Evolutionary conservation across 2,329 filamentous ascomycete species (phyloP).

Genomic region (Penicillium fuscoglaucum): DNA sequence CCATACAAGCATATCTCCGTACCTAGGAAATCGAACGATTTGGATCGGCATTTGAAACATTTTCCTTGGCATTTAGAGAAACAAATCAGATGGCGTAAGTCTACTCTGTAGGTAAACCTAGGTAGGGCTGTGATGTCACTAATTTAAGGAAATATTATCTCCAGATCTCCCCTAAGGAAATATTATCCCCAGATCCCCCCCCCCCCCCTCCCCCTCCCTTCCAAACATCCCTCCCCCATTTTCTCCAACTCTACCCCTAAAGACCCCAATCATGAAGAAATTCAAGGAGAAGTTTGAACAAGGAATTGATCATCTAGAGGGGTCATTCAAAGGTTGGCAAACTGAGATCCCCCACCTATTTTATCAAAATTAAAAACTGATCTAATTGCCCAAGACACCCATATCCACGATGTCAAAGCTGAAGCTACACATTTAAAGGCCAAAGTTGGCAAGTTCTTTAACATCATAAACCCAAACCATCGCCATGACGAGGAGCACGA

Average conservation of each 20-base stretch:
- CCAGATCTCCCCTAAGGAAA: conserved; percentile 1
- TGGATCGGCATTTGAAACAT: neutral
- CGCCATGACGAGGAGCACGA: conserved; percentile 94
- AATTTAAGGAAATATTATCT: neutral
- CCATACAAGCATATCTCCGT: neutral
- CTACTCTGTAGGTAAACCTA: conserved; percentile 2
- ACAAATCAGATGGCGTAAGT: neutral
- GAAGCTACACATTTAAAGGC: conserved; percentile 61
- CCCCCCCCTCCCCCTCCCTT: neutral
- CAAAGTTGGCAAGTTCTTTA: conserved; percentile 64
- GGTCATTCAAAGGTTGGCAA: conserved; percentile 29
- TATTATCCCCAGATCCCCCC: conserved; percentile 7
- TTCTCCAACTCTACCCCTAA: conserved; percentile 2
- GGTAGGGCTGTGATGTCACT: conserved; percentile 19
- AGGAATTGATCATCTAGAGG: conserved; percentile 26
- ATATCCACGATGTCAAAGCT: conserved; percentile 48
- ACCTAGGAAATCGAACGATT: neutral
- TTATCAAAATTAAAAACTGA: neutral
- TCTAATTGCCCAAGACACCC: conserved; percentile 30
- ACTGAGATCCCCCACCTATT: neutral
- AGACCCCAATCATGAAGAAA: conserved; percentile 25
- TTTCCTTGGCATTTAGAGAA: conserved; percentile 2
- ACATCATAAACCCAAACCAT: conserved; percentile 79
- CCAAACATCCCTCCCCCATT: neutral
- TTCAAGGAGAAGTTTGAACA: conserved; percentile 27